These are phyloP conservation scores for Phaeophleospora eucalypticola DNA, from an alignment of 2,329 filamentous ascomycete genomes.

Conservation along the genomic window DNA sequence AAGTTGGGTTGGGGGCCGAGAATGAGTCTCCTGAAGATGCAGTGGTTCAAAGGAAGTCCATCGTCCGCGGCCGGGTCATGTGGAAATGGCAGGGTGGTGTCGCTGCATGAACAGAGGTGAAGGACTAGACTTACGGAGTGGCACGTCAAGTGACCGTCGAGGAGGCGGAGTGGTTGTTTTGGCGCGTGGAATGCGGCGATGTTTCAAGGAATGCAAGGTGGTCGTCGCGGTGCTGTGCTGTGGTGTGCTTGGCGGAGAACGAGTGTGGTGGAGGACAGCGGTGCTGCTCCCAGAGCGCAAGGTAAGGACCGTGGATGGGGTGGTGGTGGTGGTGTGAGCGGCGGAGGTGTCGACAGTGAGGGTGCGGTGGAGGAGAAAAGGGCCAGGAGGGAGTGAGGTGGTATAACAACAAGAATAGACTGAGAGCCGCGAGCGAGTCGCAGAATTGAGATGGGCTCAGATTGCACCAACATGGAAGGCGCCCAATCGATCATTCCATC, in stretches of 20 bases:
- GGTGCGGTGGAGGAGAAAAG: conserved; percentile 1
- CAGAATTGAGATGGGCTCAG: too few species aligned
- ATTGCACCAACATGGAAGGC: background rate
- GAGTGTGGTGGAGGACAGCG: conserved; percentile 12
- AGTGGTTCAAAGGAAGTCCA: conserved; percentile 3
- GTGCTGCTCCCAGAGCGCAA: conserved; percentile 9
- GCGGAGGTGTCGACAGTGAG: background rate
- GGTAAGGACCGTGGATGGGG: background rate
- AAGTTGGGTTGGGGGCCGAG: too few species aligned
- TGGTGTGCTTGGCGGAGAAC: conserved; percentile 6
- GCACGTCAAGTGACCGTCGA: conserved; percentile 4
- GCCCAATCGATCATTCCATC: too few species aligned
- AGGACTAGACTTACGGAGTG: conserved; percentile 9
- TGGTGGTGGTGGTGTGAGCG: background rate
- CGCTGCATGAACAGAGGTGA: conserved; percentile 1
- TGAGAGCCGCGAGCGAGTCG: too few species aligned
- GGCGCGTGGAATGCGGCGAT: conserved; percentile 18
- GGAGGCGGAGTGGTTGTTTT: conserved; percentile 4
- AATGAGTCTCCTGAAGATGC: conserved; percentile 3
- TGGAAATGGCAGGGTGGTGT: conserved; percentile 1
- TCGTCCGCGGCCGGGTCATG: background rate
- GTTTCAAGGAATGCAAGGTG: conserved; percentile 20
- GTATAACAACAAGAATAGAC: background rate
- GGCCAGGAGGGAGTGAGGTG: background rate
- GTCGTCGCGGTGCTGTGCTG: background rate